Evolutionary conservation across 2,329 filamentous ascomycete species (phyloP).

Genomic region (Trichophyton verrucosum): DNA sequence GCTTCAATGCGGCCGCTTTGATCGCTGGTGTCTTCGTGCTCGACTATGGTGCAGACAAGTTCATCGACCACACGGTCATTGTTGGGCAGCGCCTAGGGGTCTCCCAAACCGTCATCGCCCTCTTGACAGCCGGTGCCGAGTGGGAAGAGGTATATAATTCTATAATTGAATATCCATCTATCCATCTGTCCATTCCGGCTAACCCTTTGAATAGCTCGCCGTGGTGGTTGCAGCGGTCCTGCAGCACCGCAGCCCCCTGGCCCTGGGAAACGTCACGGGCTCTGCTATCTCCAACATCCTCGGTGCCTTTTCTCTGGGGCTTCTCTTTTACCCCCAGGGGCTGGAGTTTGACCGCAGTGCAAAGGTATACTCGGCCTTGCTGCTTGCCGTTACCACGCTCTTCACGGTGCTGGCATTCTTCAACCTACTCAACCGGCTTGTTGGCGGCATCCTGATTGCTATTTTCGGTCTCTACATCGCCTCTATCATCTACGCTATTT

Average conservation of each 20-base stretch:
- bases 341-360: background rate
- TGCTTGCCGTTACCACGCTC: slow-evolving; percentile 33
- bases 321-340: slow-evolving; percentile 22
- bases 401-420: slow-evolving; percentile 28
- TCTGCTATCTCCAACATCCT: slow-evolving; percentile 45
- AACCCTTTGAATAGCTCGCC: background rate
- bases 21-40: slow-evolving; percentile 32
- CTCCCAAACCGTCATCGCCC: slow-evolving; percentile 37
- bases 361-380: slow-evolving; percentile 14
- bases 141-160: slow-evolving; percentile 29
- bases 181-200: too few species aligned
- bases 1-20: too few species aligned
- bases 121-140: slow-evolving; percentile 43
- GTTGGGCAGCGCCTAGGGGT: slow-evolving; percentile 36
- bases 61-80: slow-evolving; percentile 40
- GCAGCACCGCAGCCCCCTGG: slow-evolving; percentile 36
- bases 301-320: slow-evolving; percentile 43
- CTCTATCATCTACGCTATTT: slow-evolving; percentile 36
- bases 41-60: slow-evolving; percentile 42
- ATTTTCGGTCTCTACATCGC: slow-evolving; percentile 35
- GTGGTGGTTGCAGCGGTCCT: slow-evolving; percentile 39
- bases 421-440: slow-evolving; percentile 23
- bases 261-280: slow-evolving; percentile 45
- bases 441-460: slow-evolving; percentile 31
- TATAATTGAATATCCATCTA: too few species aligned